A percentile compares a stretch with the other conserved stretches of the same genome.
phyloP scores from a whole-genome alignment of 139 green algal species.

The Penium margaritaceum region DNA sequence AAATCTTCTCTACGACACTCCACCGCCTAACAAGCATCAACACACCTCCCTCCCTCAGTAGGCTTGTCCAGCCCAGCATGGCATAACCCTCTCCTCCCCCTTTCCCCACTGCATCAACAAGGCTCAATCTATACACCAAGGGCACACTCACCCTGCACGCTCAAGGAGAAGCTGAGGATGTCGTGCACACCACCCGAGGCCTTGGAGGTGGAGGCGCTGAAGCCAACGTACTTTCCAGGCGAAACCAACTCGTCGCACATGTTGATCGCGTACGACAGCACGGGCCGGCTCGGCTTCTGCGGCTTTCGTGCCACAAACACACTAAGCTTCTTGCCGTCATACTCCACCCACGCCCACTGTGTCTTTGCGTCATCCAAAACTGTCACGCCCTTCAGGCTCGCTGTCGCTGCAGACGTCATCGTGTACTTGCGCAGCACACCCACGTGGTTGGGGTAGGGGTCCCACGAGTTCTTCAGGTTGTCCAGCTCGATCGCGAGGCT shows the following conservation, averaged over 20 bases:
- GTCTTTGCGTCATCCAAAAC: background rate
- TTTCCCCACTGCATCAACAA: too few relatives aligned
- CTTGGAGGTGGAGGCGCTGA: background rate
- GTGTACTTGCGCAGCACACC: background rate
- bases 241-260: background rate
- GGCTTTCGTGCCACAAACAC: background rate
- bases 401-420: background rate
- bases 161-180: background rate
- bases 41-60: background rate
- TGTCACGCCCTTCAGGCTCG: background rate
- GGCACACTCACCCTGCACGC: background rate
- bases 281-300: background rate
- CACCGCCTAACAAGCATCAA: background rate
- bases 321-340: background rate
- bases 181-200: background rate
- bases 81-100: too few relatives aligned
- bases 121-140: background rate
- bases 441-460: background rate
- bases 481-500: background rate
- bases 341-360: background rate
- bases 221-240: background rate
- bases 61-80: background rate
- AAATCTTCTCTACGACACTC: background rate
- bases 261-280: slow-evolving; percentile 4
- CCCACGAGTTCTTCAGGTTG: slow-evolving; percentile 2